These are phyloP conservation scores for Euphorbia peplus DNA, from an alignment of 345 rosid species.

Conservation along the genomic window DNA sequence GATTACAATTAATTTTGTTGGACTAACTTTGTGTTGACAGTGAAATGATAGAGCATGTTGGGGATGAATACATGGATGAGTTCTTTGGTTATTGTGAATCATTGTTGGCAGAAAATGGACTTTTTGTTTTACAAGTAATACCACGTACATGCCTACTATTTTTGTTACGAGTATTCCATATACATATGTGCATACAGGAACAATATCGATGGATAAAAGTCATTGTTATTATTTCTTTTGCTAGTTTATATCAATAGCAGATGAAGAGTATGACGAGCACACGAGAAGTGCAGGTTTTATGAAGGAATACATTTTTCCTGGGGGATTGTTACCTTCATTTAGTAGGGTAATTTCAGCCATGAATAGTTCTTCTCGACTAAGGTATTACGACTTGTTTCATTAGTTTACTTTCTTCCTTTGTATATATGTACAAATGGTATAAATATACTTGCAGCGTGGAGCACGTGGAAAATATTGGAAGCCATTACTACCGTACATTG, in stretches of 20 bases:
- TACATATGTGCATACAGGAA: no score
- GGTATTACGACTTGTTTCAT: no score
- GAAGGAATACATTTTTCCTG: slow-evolving; percentile 87
- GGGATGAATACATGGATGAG: slow-evolving; percentile 86
- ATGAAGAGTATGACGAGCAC: slow-evolving; percentile 63
- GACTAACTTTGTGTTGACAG: no score
- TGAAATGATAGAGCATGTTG: slow-evolving; percentile 91
- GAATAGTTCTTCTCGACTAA: slow-evolving; percentile 65
- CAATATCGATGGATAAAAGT: no score
- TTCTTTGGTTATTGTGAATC: slow-evolving; percentile 72
- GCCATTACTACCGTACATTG: slow-evolving; percentile 72
- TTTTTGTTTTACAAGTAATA: slow-evolving; percentile 81
- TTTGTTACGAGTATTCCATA: no score
- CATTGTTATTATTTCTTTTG: no score
- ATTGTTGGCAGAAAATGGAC: slow-evolving; percentile 62
- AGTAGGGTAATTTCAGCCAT: slow-evolving; percentile 68
- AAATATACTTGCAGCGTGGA: slow-evolving; percentile 50
- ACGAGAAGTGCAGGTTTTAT: slow-evolving; percentile 76
- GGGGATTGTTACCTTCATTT: slow-evolving; percentile 77
- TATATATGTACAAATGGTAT: no score
- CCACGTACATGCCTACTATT: no score
- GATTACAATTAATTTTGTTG: no score
- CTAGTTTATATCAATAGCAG: slow-evolving; percentile 79
- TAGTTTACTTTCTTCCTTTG: no score
- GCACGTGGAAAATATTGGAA: slow-evolving; percentile 23